phyloP scores from a whole-genome alignment of 2,329 filamentous ascomycete species.

The Albophoma yamanashiensis region DNA sequence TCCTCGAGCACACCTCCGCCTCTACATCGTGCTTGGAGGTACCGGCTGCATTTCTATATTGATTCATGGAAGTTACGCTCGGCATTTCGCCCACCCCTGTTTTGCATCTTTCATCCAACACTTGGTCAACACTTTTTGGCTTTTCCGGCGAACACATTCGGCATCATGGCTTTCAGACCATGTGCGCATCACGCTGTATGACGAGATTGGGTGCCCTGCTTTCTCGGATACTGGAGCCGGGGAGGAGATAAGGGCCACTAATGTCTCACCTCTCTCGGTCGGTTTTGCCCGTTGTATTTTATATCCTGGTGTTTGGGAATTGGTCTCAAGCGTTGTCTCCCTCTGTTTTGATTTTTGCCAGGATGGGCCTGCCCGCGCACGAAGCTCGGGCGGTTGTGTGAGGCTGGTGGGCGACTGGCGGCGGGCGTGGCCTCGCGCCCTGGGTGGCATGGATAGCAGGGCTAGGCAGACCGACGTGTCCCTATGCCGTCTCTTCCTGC shows the following conservation, averaged over 20 bases:
- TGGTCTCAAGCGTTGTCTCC: background rate
- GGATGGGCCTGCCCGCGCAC: background rate
- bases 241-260: background rate
- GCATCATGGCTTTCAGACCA: background rate
- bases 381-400: background rate
- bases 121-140: background rate
- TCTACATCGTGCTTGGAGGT: background rate
- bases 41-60: background rate
- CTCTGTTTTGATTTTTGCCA: background rate
- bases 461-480: background rate
- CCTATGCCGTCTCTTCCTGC: background rate
- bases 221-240: background rate
- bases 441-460: background rate
- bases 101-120: background rate
- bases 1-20: background rate
- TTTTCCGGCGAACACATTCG: background rate
- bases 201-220: background rate
- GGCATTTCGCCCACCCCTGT: background rate
- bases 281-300: conserved; percentile 10
- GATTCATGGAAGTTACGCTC: background rate
- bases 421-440: background rate
- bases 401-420: background rate
- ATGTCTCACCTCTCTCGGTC: background rate
- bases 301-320: conserved; percentile 7
- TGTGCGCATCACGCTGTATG: background rate